Conservation (phyloP, 352 stramenopile genomes). For the Globisporangium takayamanum region DNA sequence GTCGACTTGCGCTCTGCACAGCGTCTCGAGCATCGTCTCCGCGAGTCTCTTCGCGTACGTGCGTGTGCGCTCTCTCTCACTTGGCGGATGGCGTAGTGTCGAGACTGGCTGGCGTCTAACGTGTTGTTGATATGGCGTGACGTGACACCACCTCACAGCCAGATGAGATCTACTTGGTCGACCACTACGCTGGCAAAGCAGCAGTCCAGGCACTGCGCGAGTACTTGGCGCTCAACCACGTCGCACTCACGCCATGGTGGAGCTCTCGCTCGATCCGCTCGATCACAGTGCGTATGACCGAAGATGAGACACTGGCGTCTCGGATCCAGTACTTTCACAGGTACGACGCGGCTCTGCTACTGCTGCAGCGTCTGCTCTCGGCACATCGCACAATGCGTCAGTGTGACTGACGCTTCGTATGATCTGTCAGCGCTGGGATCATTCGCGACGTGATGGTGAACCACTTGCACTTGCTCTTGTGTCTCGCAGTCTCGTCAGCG, state of each 20-base stretch:
- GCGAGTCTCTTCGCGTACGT: constrained; percentile 28
- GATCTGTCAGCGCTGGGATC: constrained; percentile 40
- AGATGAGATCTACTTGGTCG: constrained; percentile 78
- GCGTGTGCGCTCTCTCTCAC: no score
- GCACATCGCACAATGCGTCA: no score
- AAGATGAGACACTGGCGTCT: constrained; percentile 53
- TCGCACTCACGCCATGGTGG: constrained; percentile 25
- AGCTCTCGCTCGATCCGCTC: constrained; percentile 17
- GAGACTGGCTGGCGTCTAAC: neutral
- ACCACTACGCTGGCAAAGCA: constrained; percentile 81
- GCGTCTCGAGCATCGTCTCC: constrained; percentile 32
- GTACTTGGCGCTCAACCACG: constrained; percentile 50
- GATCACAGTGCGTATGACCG: constrained; percentile 54
- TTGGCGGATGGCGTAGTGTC: neutral
- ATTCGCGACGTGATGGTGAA: constrained; percentile 82
- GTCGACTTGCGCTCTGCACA: constrained; percentile 43
- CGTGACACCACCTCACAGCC: constrained; percentile 16
- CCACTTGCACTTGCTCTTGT: constrained; percentile 64
- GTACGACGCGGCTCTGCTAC: constrained; percentile 14
- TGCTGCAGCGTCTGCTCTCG: no score
- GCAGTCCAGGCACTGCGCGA: constrained; percentile 45
- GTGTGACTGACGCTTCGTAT: neutral
- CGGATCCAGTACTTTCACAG: constrained; percentile 65
- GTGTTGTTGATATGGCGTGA: no score
- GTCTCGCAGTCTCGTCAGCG: constrained; percentile 25